phyloP scores from a whole-genome alignment of 495 filamentous ascomycete genomes.

The Opeltia flavorubescens region DNA sequence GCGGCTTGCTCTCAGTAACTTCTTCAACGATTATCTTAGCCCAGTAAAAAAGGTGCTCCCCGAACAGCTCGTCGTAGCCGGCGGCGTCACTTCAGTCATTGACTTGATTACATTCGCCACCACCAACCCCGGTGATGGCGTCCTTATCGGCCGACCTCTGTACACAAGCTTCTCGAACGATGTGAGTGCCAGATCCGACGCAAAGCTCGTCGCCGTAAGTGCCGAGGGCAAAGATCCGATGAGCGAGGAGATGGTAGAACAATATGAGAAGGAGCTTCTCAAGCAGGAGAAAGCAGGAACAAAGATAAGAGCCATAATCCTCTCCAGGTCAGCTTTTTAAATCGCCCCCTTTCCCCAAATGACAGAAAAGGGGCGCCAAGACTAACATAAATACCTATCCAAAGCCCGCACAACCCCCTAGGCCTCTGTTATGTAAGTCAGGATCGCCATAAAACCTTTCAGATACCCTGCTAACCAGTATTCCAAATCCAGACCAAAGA shows the following conservation, averaged over 20 bases:
- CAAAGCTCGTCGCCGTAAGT: neutral
- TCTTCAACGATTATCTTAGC: slow-evolving; percentile 24
- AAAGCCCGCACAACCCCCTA: slow-evolving; percentile 34
- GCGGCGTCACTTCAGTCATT: slow-evolving; percentile 24
- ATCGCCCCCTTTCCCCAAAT: too few relatives aligned
- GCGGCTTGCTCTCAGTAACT: slow-evolving; percentile 21
- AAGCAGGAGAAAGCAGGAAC: neutral
- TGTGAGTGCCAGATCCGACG: neutral
- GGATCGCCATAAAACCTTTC: neutral
- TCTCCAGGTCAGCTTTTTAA: neutral
- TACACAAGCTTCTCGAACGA: slow-evolving; percentile 23
- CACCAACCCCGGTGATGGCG: slow-evolving; percentile 22
- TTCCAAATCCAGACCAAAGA: slow-evolving; percentile 18
- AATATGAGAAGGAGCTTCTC: neutral
- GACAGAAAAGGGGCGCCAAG: too few relatives aligned
- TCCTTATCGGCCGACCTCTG: slow-evolving; percentile 24
- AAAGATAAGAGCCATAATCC: neutral
- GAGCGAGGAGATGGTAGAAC: slow-evolving; percentile 1
- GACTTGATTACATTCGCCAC: slow-evolving; percentile 23
- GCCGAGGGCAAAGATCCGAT: neutral
- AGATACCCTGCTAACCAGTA: slow-evolving; percentile 10
- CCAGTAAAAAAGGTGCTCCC: slow-evolving; percentile 17
- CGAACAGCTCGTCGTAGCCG: slow-evolving; percentile 23
- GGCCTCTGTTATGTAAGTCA: slow-evolving; percentile 10
- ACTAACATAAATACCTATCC: slow-evolving; percentile 3